A percentile compares a stretch with the other conserved stretches of the same genome.
These are phyloP conservation scores for Cutaneotrichosporon cavernicola DNA, from an alignment of 1,284 basidiomycete genomes.

Conservation along the genomic window DNA sequence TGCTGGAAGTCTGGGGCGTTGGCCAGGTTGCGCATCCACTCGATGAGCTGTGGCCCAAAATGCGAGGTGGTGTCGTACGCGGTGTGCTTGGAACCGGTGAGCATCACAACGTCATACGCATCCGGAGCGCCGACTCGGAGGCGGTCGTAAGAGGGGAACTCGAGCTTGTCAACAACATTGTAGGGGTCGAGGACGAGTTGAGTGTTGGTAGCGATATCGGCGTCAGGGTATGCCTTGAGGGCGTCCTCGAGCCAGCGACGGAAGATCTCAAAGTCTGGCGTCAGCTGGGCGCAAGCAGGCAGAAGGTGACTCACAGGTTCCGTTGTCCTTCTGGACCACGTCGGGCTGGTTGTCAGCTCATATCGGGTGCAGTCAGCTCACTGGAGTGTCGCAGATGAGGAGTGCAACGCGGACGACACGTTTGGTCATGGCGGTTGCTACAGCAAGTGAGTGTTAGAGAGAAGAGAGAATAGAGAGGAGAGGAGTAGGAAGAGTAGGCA, in stretches of 20 bases:
- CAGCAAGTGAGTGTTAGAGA: neutral
- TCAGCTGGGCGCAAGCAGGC: neutral
- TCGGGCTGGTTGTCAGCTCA: slow-evolving; percentile 32
- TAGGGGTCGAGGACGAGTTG: slow-evolving; percentile 56
- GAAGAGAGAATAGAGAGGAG: neutral
- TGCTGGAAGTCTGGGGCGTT: slow-evolving; percentile 32
- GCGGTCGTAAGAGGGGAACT: slow-evolving; percentile 53
- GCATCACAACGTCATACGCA: slow-evolving; percentile 55
- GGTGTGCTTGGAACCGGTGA: slow-evolving; percentile 56
- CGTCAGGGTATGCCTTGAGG: slow-evolving; percentile 41
- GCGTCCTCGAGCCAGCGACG: slow-evolving; percentile 46
- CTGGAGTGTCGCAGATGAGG: slow-evolving; percentile 52
- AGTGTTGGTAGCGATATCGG: slow-evolving; percentile 23
- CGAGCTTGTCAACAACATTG: slow-evolving; percentile 54
- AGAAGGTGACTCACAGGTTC: slow-evolving; percentile 41
- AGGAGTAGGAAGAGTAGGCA: neutral
- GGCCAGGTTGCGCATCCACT: slow-evolving; percentile 39
- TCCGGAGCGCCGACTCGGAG: slow-evolving; percentile 45
- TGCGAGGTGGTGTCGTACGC: slow-evolving; percentile 39
- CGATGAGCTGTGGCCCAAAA: slow-evolving; percentile 40
- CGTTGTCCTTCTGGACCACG: slow-evolving; percentile 43
- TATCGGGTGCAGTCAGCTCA: slow-evolving; percentile 24
- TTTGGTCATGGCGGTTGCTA: slow-evolving; percentile 25
- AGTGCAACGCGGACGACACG: slow-evolving; percentile 46
- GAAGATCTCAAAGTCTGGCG: slow-evolving; percentile 52